Evolutionary conservation across 441 rosid species (phyloP).

Genomic region (Corymbia citriodora): DNA sequence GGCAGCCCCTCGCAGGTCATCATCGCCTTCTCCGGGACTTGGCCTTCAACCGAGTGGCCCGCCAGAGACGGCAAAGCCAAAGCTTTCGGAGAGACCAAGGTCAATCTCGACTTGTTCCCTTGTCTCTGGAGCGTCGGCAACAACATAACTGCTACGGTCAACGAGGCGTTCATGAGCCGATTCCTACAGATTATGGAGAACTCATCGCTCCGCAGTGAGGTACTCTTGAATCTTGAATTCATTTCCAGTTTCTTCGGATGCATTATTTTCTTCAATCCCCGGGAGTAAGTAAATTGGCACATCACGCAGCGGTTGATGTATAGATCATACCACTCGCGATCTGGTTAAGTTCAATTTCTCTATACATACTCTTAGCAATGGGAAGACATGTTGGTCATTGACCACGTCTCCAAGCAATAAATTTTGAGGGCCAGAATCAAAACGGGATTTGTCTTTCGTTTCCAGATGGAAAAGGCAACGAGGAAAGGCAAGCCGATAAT

Average conservation of each 20-base stretch:
- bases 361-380: not conserved
- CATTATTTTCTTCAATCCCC: not conserved
- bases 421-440: not conserved
- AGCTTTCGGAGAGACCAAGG: not conserved
- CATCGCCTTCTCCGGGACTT: constrained; percentile 1
- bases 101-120: not conserved
- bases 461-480: constrained; percentile 42
- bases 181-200: not conserved
- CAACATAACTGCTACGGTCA: not conserved
- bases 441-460: constrained; percentile 6
- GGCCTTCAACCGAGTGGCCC: not conserved
- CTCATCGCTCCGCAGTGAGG: constrained; percentile 33
- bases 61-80: not conserved
- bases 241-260: not conserved
- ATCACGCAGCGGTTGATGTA: not conserved
- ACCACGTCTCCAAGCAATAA: not conserved
- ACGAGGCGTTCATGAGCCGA: not conserved
- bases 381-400: not conserved
- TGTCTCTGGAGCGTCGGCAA: constrained; percentile 7
- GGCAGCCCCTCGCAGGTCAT: not conserved
- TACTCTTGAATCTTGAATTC: constrained; percentile 1
- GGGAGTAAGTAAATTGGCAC: not conserved
- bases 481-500: constrained; percentile 35
- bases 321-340: not conserved
- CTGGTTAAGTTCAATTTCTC: not conserved